Conservation (phyloP, 2,329 filamentous ascomycete species). For the Coleophoma crateriformis region DNA sequence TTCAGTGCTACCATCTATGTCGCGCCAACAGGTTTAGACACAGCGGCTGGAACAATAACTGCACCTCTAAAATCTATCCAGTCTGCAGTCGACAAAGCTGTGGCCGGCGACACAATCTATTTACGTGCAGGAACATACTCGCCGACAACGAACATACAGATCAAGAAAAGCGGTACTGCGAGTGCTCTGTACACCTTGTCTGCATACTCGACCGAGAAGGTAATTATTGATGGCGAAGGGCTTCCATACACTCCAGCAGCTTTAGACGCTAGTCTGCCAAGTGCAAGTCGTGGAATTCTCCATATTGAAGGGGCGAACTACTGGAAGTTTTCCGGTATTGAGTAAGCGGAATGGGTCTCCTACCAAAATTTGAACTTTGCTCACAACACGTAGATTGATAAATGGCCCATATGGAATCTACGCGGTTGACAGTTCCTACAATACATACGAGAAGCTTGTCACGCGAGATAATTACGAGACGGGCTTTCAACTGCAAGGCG, state of each 20-base stretch:
- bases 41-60: slow-evolving; percentile 30
- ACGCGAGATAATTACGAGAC: slow-evolving; percentile 34
- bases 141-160: slow-evolving; percentile 40
- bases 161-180: slow-evolving; percentile 36
- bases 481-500: slow-evolving; percentile 31
- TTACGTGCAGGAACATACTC: slow-evolving; percentile 39
- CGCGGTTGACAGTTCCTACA: slow-evolving; percentile 27
- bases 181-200: slow-evolving; percentile 34
- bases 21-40: slow-evolving; percentile 35
- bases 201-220: slow-evolving; percentile 36
- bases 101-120: slow-evolving; percentile 39
- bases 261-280: slow-evolving; percentile 32
- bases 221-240: slow-evolving; percentile 39
- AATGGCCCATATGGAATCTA: slow-evolving; percentile 34
- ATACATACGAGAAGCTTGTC: slow-evolving; percentile 29
- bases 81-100: slow-evolving; percentile 37
- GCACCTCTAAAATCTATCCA: slow-evolving; percentile 41
- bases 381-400: slow-evolving; percentile 15
- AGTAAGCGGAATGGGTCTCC: slow-evolving; percentile 4
- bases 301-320: slow-evolving; percentile 39
- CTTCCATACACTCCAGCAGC: slow-evolving; percentile 34
- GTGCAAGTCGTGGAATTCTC: slow-evolving; percentile 37
- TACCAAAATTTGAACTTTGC: background rate
- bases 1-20: slow-evolving; percentile 30
- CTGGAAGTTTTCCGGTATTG: slow-evolving; percentile 39